Evolutionary conservation across 2,329 filamentous ascomycete species (phyloP), one percentile per base, ranked within the genome.

Genomic region (Trichoderma atrobrunneum): DNA sequence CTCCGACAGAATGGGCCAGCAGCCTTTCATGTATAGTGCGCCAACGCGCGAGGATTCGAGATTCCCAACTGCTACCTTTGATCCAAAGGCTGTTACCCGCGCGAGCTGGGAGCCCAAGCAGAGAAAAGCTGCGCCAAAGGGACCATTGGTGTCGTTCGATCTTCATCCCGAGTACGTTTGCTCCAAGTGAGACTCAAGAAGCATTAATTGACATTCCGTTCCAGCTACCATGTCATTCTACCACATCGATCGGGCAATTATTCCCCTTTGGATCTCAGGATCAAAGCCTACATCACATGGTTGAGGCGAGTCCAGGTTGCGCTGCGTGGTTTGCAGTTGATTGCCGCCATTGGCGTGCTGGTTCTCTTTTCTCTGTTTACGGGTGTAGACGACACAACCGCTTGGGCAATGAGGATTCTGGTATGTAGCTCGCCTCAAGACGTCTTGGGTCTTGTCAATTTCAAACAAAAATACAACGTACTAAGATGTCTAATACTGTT

Each of bases 21-120:
- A 81, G 81, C 93, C 93, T 70, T 96, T 91, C 84, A 87, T 95
- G 81, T 96, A 96, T 82, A 87, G 90, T 73, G 77, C 82, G 77
- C 84, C 80, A 81, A 87, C 74, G 80, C 82, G 76, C 77, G 79
- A 85, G 77, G 86, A 89, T 78, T 83, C 85, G 62, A 86, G 87
- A 76, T 87, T 87, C 74, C 87, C 83, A 79, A 83, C 81, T 80
- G 84, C 78, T 78, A 83, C 80, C n/a, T 97, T 97, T 82, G 94
- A 98, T 78, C 95, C 95, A 63, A 97, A 95, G 81, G 92, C 93
- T 73, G 88, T 94, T 63, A 95, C 94, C 26, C 88, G 94, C 79
- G 92, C 93, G 74, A 95, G 92, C 82, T 93, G 89, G 85, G 84
- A 89, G 78, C 87, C 89, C 14, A 88, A 89, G 69, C 84, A 88